Percentiles rank a stretch among this genome's conserved stretches.
phyloP scores from a whole-genome alignment of 1,139 yeast genomes.

The Magnusiomyces sp. region DNA sequence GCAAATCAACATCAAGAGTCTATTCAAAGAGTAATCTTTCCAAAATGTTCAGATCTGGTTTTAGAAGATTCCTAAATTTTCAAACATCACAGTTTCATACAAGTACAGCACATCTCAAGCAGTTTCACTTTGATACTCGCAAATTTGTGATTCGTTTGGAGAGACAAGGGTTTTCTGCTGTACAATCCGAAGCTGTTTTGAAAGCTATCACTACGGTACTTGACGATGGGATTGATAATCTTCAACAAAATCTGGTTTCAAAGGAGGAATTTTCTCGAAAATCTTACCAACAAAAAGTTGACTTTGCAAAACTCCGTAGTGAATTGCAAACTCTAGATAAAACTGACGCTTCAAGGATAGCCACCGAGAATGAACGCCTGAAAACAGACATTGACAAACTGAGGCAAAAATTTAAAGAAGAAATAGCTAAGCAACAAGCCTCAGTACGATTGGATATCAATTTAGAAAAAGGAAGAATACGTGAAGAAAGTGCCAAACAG shows the following conservation, averaged over 20 bases:
- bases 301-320: constrained; percentile 87
- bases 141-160: constrained; percentile 62
- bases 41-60: too few relatives aligned
- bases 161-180: constrained; percentile 59
- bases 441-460: constrained; percentile 85
- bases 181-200: constrained; percentile 78
- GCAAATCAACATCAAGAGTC: too few relatives aligned
- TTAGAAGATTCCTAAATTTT: too few relatives aligned
- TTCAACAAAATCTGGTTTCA: constrained; percentile 68
- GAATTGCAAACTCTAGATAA: constrained; percentile 84
- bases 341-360: constrained; percentile 71
- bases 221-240: constrained; percentile 70
- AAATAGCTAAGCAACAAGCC: constrained; percentile 83
- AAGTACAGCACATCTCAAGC: too few relatives aligned
- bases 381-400: constrained; percentile 80
- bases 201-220: constrained; percentile 67
- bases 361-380: constrained; percentile 81
- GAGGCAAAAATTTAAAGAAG: constrained; percentile 79
- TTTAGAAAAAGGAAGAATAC: constrained; percentile 87
- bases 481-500: constrained; percentile 88
- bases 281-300: constrained; percentile 92
- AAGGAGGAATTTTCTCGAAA: constrained; percentile 74
- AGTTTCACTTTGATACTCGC: constrained; percentile 62
- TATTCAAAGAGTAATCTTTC: too few relatives aligned
- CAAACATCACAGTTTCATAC: too few relatives aligned